These are phyloP conservation scores for Colletotrichum limetticola DNA, from an alignment of 2,329 filamentous ascomycete species.

Conservation along the genomic window DNA sequence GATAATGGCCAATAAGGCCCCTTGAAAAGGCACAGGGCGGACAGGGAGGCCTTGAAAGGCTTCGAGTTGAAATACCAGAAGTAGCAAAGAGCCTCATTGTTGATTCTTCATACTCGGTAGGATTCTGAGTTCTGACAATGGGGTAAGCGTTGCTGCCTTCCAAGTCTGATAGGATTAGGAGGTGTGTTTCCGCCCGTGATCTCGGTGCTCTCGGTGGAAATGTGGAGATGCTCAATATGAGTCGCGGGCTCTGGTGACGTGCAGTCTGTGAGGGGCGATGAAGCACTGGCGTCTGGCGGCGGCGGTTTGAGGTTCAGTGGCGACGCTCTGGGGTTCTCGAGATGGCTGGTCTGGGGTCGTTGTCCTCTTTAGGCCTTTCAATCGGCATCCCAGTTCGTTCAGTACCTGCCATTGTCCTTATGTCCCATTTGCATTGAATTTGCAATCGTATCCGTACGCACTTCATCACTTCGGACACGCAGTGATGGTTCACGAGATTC, in stretches of 20 bases:
- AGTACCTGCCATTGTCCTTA: neutral
- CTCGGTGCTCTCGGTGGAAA: conserved; percentile 26
- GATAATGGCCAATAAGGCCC: conserved; percentile 2
- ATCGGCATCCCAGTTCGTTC: neutral
- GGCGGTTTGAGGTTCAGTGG: conserved; percentile 30
- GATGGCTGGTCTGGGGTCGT: conserved; percentile 6
- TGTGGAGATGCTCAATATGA: conserved; percentile 26
- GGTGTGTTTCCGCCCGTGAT: neutral
- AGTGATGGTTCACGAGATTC: neutral
- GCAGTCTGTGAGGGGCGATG: conserved; percentile 1
- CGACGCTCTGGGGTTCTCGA: neutral
- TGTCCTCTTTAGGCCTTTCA: neutral
- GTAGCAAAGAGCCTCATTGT: neutral
- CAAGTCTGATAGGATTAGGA: neutral
- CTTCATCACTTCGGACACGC: too few species aligned
- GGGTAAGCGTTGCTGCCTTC: neutral
- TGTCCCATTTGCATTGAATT: neutral
- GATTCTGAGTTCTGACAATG: neutral
- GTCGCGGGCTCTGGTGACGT: conserved; percentile 13
- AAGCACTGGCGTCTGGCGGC: conserved; percentile 15
- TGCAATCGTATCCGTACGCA: too few species aligned
- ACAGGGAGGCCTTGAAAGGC: neutral
- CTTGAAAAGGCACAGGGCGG: neutral
- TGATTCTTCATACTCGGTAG: neutral
- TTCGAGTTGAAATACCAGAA: neutral